phyloP scores from a whole-genome alignment of 768 basidiomycete species.

The Suillus spraguei region DNA sequence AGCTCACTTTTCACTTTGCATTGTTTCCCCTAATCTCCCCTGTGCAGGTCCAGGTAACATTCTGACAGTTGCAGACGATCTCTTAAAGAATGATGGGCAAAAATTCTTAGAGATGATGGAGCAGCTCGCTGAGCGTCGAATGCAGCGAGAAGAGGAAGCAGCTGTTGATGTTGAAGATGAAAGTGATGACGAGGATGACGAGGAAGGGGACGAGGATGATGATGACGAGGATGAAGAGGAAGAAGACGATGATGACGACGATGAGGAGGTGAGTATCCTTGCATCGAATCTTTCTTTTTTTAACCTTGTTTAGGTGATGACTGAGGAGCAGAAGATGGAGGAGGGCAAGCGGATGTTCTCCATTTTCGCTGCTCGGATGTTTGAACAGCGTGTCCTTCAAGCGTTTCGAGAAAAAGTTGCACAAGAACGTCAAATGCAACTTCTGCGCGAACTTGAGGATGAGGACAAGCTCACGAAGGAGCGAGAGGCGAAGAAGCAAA shows the following conservation, averaged over 20 bases:
- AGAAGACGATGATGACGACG: conserved; percentile 47
- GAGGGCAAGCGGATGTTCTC: conserved; percentile 99
- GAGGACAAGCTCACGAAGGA: conserved; percentile 89
- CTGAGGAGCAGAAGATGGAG: conserved; percentile 98
- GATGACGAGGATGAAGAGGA: conserved; percentile 72
- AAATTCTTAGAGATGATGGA: conserved; percentile 99
- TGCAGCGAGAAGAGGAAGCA: conserved; percentile 83
- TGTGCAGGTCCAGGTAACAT: conserved; percentile 83
- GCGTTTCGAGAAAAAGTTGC: conserved; percentile 97
- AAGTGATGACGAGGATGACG: conserved; percentile 63
- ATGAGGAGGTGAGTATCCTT: conserved; percentile 44
- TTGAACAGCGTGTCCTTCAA: conserved; percentile 96
- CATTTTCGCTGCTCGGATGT: conserved; percentile 99
- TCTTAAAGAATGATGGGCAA: conserved; percentile 97
- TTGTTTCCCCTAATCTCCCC: conserved; percentile 16
- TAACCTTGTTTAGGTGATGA: conserved; percentile 58
- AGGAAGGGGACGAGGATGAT: conserved; percentile 59
- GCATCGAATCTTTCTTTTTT: conserved; percentile 13
- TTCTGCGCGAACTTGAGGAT: conserved; percentile 93
- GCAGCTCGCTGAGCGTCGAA: conserved; percentile 91
- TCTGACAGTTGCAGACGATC: conserved; percentile 96
- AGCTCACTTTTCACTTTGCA: conserved; percentile 30
- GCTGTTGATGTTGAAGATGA: conserved; percentile 63
- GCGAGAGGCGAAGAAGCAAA: conserved; percentile 89
- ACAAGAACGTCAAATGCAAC: conserved; percentile 90